A percentile compares a stretch with the other conserved stretches of the same genome.
Conservation (phyloP, 139 green algal species). For the Chlorella sp. region DNA sequence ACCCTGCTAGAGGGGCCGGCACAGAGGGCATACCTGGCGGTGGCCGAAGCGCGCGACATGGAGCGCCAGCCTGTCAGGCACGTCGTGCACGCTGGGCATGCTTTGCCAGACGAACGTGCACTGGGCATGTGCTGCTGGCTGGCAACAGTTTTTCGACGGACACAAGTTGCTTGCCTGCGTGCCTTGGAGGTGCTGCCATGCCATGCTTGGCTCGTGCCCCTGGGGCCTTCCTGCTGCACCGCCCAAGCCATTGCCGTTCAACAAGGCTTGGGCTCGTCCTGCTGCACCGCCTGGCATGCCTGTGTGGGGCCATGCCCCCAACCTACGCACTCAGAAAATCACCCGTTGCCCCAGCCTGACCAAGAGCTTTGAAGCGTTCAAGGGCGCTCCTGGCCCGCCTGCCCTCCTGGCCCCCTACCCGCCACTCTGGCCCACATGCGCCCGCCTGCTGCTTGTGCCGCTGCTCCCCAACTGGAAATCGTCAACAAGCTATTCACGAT, state of each 20-base stretch:
- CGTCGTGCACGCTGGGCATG: neutral
- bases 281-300: too few relatives aligned
- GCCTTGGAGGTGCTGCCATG: neutral
- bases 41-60: slow-evolving; percentile 57
- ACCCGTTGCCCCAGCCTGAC: too few relatives aligned
- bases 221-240: neutral
- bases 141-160: neutral
- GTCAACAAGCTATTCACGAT: too few relatives aligned
- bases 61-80: slow-evolving; percentile 9
- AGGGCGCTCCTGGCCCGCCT: neutral
- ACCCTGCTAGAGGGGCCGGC: slow-evolving; percentile 69
- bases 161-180: neutral
- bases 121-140: neutral
- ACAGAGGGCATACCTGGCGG: slow-evolving; percentile 63
- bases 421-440: too few relatives aligned
- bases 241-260: too few relatives aligned
- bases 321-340: too few relatives aligned
- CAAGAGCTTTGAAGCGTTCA: too few relatives aligned
- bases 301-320: too few relatives aligned
- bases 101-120: neutral
- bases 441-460: too few relatives aligned
- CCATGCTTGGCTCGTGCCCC: neutral
- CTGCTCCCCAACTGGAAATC: too few relatives aligned
- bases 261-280: too few relatives aligned
- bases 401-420: neutral